Conservation (phyloP, 2,329 filamentous ascomycete species). For the Talaromyces rugulosus region DNA sequence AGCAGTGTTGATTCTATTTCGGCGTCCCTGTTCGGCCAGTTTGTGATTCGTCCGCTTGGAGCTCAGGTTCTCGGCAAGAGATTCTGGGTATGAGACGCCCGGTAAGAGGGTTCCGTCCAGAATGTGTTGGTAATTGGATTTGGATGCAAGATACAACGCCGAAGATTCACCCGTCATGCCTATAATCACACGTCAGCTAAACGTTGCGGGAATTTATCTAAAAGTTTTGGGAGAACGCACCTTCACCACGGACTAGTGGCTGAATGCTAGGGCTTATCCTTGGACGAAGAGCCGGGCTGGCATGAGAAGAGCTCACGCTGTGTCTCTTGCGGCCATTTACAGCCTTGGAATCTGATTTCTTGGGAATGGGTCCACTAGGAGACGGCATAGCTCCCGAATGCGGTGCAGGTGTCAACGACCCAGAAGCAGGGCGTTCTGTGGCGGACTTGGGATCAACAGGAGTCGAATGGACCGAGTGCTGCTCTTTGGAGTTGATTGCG, state of each 20-base stretch:
- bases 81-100: conserved; percentile 84
- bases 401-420: conserved; percentile 49
- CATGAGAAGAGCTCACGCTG: conserved; percentile 68
- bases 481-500: conserved; percentile 49
- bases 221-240: conserved; percentile 39
- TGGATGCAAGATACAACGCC: conserved; percentile 77
- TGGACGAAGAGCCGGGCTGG: conserved; percentile 80
- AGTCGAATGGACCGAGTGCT: conserved; percentile 61
- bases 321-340: conserved; percentile 63
- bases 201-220: background rate
- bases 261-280: conserved; percentile 94
- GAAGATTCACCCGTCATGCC: conserved; percentile 54
- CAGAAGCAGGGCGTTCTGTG: conserved; percentile 23
- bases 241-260: conserved; percentile 70
- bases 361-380: conserved; percentile 40
- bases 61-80: conserved; percentile 86
- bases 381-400: conserved; percentile 51
- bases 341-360: conserved; percentile 43
- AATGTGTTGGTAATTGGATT: conserved; percentile 98
- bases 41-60: conserved; percentile 98
- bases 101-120: conserved; percentile 88
- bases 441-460: conserved; percentile 40
- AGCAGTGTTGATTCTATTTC: conserved; percentile 92
- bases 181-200: conserved; percentile 9
- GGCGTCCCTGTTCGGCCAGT: conserved; percentile 90